Evolutionary conservation across 805 yeast genomes (phyloP).

Genomic region (Saccharomycopsis fibuligera): DNA sequence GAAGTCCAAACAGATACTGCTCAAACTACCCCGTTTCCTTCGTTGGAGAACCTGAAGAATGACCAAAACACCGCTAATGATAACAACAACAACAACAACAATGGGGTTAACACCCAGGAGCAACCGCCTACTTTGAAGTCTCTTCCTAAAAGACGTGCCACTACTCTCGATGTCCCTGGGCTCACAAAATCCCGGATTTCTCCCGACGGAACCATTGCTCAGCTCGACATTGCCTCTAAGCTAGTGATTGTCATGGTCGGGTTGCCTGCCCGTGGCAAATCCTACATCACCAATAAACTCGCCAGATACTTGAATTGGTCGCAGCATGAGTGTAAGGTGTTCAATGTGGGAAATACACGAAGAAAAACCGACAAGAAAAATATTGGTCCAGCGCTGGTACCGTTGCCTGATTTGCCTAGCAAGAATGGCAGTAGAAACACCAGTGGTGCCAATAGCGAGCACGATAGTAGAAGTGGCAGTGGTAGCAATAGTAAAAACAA

Average conservation of each 20-base stretch:
- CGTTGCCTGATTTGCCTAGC: conserved; percentile 1
- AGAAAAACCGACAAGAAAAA: conserved; percentile 49
- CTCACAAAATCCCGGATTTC: conserved; percentile 74
- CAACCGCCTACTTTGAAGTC: too few species aligned
- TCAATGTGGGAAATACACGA: conserved; percentile 94
- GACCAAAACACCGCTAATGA: too few species aligned
- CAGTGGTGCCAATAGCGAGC: not conserved
- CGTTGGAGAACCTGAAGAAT: too few species aligned
- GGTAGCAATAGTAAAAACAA: not conserved
- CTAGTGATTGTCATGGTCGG: conserved; percentile 96
- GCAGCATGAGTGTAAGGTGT: conserved; percentile 83
- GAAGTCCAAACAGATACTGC: too few species aligned
- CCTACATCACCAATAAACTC: conserved; percentile 85
- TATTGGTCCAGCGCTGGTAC: conserved; percentile 27
- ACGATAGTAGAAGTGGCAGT: not conserved
- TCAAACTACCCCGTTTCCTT: too few species aligned
- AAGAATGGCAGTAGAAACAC: not conserved
- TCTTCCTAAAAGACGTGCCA: conserved; percentile 51
- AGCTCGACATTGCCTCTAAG: conserved; percentile 67
- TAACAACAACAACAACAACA: too few species aligned
- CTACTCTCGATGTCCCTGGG: conserved; percentile 89
- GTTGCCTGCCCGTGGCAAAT: conserved; percentile 69
- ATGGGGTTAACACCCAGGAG: too few species aligned
- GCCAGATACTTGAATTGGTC: conserved; percentile 90
- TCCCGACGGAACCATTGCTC: conserved; percentile 60